A percentile compares a stretch with the other conserved stretches of the same genome.
These are phyloP conservation scores for Hanseniaspora guilliermondii DNA, from an alignment of 805 yeast species.

Conservation along the genomic window DNA sequence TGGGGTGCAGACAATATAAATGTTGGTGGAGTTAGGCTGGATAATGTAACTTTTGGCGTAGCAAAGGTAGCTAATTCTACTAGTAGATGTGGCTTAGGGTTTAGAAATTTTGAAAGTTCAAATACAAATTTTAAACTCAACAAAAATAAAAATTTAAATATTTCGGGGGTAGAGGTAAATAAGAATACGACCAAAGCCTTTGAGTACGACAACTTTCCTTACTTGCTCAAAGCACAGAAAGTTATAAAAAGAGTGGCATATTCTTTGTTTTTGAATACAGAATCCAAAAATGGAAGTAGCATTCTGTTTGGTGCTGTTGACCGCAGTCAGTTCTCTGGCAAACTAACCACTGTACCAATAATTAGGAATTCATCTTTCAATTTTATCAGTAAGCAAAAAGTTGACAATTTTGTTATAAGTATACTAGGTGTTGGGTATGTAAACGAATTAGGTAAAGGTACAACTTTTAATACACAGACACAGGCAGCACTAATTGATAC, in stretches of 20 bases:
- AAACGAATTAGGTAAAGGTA: background rate
- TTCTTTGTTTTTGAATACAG: constrained; percentile 46
- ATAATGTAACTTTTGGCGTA: background rate
- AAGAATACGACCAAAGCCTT: constrained; percentile 8
- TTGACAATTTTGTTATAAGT: constrained; percentile 22
- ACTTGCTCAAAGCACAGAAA: constrained; percentile 45
- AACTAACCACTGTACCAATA: constrained; percentile 39
- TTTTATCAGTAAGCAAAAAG: constrained; percentile 15
- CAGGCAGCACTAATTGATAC: constrained; percentile 39
- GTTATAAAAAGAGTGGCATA: constrained; percentile 43
- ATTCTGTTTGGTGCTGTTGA: constrained; percentile 66
- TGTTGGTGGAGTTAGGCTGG: background rate
- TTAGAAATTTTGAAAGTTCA: background rate
- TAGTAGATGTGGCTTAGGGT: background rate
- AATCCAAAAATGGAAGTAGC: constrained; percentile 34
- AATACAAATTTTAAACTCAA: background rate
- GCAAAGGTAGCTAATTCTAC: background rate
- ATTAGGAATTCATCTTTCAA: constrained; percentile 29
- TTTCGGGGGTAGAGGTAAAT: background rate
- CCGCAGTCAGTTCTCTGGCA: constrained; percentile 45
- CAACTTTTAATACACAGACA: constrained; percentile 20
- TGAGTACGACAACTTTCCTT: constrained; percentile 54
- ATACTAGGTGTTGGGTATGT: constrained; percentile 21
- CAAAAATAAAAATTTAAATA: background rate
- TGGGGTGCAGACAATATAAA: background rate